Evolutionary conservation across 805 yeast genomes (phyloP).

Genomic region (Suhomyces sp.): DNA sequence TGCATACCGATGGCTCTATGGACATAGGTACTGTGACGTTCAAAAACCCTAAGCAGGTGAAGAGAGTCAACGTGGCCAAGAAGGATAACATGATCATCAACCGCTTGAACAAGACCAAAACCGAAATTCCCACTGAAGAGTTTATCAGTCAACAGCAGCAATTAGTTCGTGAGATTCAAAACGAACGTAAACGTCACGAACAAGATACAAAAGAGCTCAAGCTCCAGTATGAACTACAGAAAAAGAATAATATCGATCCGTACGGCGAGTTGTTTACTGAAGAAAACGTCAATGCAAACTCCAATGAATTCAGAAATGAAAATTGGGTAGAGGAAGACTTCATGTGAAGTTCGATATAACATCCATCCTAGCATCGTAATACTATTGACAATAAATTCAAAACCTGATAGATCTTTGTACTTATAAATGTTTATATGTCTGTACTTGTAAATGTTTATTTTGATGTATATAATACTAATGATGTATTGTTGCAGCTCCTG

Average conservation of each 20-base stretch:
- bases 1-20: conserved; percentile 67
- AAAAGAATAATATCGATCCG: conserved; percentile 30
- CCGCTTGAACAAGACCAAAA: conserved; percentile 60
- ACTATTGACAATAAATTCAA: background rate
- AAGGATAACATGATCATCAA: conserved; percentile 61
- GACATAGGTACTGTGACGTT: conserved; percentile 78
- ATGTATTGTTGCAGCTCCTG: background rate
- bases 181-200: conserved; percentile 39
- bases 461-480: background rate
- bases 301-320: conserved; percentile 47
- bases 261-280: conserved; percentile 47
- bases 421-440: background rate
- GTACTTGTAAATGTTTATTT: background rate
- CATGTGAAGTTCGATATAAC: conserved; percentile 27
- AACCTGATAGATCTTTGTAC: background rate
- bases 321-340: conserved; percentile 58
- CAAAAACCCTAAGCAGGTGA: conserved; percentile 54
- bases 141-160: conserved; percentile 33
- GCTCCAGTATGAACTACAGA: conserved; percentile 37
- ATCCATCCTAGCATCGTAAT: background rate
- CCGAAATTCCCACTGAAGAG: conserved; percentile 49
- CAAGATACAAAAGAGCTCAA: conserved; percentile 32
- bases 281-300: conserved; percentile 40
- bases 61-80: conserved; percentile 49
- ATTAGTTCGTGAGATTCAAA: conserved; percentile 31